Percentiles rank a stretch among this genome's conserved stretches.
Evolutionary conservation across 1,139 yeast species (phyloP).

Genomic region (Nakaseomyces bracarensis): DNA sequence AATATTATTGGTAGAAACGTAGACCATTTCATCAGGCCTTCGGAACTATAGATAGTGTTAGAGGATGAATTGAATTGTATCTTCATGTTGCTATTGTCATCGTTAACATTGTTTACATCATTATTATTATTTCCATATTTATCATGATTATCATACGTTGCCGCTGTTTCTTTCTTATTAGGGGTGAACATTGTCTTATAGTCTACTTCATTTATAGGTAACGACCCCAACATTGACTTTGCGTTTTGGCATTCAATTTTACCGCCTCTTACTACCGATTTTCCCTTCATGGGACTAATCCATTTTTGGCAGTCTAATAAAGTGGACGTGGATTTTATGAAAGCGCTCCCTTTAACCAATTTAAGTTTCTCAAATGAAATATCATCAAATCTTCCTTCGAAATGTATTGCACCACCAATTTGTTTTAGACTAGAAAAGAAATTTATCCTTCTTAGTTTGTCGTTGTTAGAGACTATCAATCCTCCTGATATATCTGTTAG

Average conservation of each 20-base stretch:
- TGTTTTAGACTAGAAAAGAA: slow-evolving; percentile 49
- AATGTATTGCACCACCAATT: slow-evolving; percentile 70
- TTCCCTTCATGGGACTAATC: slow-evolving; percentile 41
- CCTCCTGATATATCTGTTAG: slow-evolving; percentile 67
- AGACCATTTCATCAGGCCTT: neutral
- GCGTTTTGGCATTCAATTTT: slow-evolving; percentile 52
- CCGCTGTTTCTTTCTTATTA: neutral
- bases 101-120: neutral
- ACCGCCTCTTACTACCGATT: slow-evolving; percentile 57
- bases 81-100: neutral
- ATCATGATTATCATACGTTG: neutral
- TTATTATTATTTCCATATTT: neutral
- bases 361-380: slow-evolving; percentile 45
- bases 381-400: slow-evolving; percentile 53
- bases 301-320: slow-evolving; percentile 53
- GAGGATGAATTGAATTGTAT: slow-evolving; percentile 3
- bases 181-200: neutral
- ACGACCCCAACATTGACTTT: slow-evolving; percentile 11
- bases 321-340: slow-evolving; percentile 42
- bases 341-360: slow-evolving; percentile 65
- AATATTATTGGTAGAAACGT: neutral
- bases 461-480: slow-evolving; percentile 50
- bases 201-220: neutral
- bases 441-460: slow-evolving; percentile 42
- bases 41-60: neutral